These are phyloP conservation scores for Rugonectria rugulosa DNA, from an alignment of 2,329 filamentous ascomycete genomes.

Conservation along the genomic window DNA sequence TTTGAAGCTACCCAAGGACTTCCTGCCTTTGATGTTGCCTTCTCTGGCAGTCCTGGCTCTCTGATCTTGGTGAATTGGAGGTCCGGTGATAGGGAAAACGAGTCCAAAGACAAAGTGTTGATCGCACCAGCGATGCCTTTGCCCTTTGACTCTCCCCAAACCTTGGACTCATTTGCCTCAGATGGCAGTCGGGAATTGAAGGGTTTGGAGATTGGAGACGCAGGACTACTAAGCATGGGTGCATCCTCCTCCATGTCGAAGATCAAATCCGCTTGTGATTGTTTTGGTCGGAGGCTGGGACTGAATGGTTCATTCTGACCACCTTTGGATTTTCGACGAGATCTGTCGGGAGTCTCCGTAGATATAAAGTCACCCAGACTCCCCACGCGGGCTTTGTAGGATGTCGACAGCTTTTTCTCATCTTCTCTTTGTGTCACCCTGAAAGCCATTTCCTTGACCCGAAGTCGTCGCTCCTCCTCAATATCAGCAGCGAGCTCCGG, in stretches of 20 bases:
- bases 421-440: constrained; percentile 69
- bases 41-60: constrained; percentile 1
- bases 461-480: constrained; percentile 71
- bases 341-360: constrained; percentile 52
- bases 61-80: constrained; percentile 18
- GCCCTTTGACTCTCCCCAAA: constrained; percentile 42
- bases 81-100: constrained; percentile 32
- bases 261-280: constrained; percentile 79
- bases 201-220: constrained; percentile 32
- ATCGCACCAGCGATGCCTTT: constrained; percentile 29
- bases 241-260: constrained; percentile 87
- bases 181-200: constrained; percentile 29
- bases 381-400: constrained; percentile 66
- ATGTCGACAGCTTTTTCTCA: constrained; percentile 67
- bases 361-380: constrained; percentile 69
- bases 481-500: constrained; percentile 71
- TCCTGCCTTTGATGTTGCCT: constrained; percentile 30
- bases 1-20: constrained; percentile 59
- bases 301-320: constrained; percentile 65
- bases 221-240: constrained; percentile 40
- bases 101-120: constrained; percentile 22
- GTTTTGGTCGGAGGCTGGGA: constrained; percentile 72
- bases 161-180: constrained; percentile 35
- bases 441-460: constrained; percentile 80
- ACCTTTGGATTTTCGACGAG: constrained; percentile 55